Conservation (phyloP, 176 grass and related monocot species). For the Rhynchospora pubera region DNA sequence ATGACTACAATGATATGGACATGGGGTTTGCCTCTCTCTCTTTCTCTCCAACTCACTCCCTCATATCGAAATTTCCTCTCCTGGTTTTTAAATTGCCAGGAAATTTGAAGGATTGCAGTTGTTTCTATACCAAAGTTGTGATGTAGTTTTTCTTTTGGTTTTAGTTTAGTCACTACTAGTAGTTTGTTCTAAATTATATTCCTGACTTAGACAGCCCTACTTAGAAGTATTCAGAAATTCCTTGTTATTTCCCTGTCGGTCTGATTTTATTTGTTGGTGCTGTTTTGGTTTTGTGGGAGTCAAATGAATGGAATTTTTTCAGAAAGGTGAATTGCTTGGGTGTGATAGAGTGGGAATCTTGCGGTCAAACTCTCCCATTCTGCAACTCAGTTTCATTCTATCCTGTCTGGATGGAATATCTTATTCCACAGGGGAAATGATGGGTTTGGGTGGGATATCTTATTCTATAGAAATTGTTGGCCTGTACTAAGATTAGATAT, state of each 20-base stretch:
- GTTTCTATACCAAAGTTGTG: not conserved
- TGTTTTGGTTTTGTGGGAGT: not conserved
- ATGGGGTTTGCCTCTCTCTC: conserved; percentile 11
- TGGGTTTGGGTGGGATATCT: not conserved
- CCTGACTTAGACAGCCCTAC: too few relatives aligned
- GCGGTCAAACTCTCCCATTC: not conserved
- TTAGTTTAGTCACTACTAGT: not conserved
- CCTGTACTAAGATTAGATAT: not conserved
- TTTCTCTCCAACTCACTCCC: not conserved
- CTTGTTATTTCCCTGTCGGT: not conserved
- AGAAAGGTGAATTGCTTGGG: not conserved
- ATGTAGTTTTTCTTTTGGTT: not conserved
- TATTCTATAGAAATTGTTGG: not conserved
- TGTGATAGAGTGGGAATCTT: not conserved
- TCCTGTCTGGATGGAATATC: not conserved
- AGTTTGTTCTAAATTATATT: not conserved
- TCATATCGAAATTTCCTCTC: not conserved
- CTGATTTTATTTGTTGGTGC: not conserved
- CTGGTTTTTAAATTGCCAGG: not conserved
- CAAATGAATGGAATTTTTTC: not conserved
- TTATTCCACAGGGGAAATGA: not conserved
- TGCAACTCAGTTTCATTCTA: not conserved
- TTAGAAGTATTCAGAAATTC: not conserved
- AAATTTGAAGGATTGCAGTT: not conserved
- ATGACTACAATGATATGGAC: conserved; percentile 18